These are phyloP conservation scores for Citrus sp. DNA, from an alignment of 345 rosid species.

Conservation along the genomic window DNA sequence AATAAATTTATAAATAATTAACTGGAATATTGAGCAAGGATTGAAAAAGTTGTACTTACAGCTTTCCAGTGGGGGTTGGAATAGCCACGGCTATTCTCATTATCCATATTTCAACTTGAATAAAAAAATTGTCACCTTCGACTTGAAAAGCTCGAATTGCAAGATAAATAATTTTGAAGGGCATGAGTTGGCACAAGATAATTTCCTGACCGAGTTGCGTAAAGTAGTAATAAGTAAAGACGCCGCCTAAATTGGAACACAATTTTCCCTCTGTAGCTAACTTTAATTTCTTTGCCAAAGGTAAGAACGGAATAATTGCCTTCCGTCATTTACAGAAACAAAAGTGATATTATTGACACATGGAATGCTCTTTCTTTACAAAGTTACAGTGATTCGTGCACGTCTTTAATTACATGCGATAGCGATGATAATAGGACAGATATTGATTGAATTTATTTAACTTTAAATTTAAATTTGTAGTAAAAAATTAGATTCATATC, in stretches of 20 bases:
- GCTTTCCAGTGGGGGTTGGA: not conserved
- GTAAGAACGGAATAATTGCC: no score
- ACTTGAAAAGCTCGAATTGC: not conserved
- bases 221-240: not conserved
- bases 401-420: no score
- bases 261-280: no score
- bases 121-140: not conserved
- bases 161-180: not conserved
- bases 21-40: no score
- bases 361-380: no score
- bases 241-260: no score
- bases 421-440: rapidly evolving
- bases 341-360: no score
- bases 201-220: not conserved
- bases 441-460: rapidly evolving
- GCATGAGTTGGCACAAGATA: not conserved
- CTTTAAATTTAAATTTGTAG: rapidly evolving
- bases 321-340: no score
- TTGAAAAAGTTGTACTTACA: not conserved
- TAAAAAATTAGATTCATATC: rapidly evolving
- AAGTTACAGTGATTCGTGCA: no score
- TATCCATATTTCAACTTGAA: not conserved
- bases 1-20: not conserved
- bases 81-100: not conserved
- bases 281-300: no score